Evolutionary conservation across 495 filamentous ascomycete genomes (phyloP).

Genomic region (Entonaema liquescens): DNA sequence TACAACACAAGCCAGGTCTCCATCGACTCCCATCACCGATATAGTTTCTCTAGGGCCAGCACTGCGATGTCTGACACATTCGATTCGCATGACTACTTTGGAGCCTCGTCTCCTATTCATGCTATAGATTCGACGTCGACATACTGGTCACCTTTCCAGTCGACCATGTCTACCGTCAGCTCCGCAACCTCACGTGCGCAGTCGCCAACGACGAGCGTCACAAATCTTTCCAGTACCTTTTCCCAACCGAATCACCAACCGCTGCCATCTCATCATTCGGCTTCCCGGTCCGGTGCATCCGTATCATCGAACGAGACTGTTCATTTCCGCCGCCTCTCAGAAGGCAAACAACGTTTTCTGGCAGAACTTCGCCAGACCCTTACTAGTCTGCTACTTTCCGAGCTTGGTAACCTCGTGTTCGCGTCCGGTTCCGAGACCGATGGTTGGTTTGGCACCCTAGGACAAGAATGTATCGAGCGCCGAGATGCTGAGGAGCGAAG

Average conservation of each 20-base stretch:
- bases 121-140: conserved; percentile 81
- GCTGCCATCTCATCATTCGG: conserved; percentile 51
- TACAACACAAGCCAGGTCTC: conserved; percentile 71
- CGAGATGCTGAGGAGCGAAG: conserved; percentile 70
- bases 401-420: conserved; percentile 86
- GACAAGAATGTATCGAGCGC: conserved; percentile 78
- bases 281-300: conserved; percentile 60
- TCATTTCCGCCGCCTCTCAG: conserved; percentile 60
- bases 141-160: conserved; percentile 87
- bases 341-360: conserved; percentile 72
- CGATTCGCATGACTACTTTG: conserved; percentile 77
- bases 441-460: conserved; percentile 81
- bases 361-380: conserved; percentile 79
- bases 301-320: conserved; percentile 69
- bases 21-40: conserved; percentile 69
- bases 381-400: conserved; percentile 86
- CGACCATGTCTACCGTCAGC: conserved; percentile 67
- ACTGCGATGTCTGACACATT: conserved; percentile 68
- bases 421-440: conserved; percentile 91
- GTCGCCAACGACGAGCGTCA: conserved; percentile 64
- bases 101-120: conserved; percentile 70
- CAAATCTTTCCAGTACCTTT: conserved; percentile 59
- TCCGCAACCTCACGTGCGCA: conserved; percentile 64
- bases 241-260: conserved; percentile 51
- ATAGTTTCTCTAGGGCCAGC: conserved; percentile 63